Base-by-base conservation (phyloP, 805 yeast species). In the Komagataella pastoris region DNA sequence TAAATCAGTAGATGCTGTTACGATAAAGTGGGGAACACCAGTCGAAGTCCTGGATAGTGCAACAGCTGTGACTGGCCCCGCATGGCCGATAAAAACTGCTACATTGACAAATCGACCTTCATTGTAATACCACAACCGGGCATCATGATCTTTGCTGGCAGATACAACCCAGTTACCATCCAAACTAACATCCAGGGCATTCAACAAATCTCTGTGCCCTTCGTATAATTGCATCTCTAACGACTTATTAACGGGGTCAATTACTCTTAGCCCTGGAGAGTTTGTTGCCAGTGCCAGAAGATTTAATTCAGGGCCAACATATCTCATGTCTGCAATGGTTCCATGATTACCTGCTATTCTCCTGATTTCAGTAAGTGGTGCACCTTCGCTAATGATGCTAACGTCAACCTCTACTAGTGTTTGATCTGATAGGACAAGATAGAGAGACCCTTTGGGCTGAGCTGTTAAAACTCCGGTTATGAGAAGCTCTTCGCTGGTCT, bases 301-400 rank as follows among this genome's bases (percentile, higher is more conserved):
- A 48, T 73, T 63, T 30, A 70, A 62, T 21, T 71, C 61, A 6
- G 88, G 87, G 0, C 93, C 93, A 36, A 82, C 83, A 60, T 81
- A 84, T 57, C 80, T 78, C 70, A 89, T 75, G 63, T 91, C 98
- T 2, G 97, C 96, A 59, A 93, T 82, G 23, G 93, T 91, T 53
- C 97, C 98, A 67, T 91, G 96, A 65, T 89, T 89, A 58, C 97
- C 97, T 0, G 97, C 93, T 58, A 89, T 73, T 46, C 79, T 74
- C 52, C 81, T 71, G 6, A 65, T 59, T 2, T 76, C 62, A 17
- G 75, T 73, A n/a, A 85, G 62, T 24, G 57, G 58, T 6, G 59
- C 60, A 3, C 59, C 58, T 3, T 61, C 59, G 44, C 63, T 61
- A 14, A 68, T 56, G 3, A 59, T 65, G 47, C 62, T 60, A 5